A percentile compares a stretch with the other conserved stretches of the same genome.
Evolutionary conservation across 768 basidiomycete genomes (phyloP).

Genomic region (Lentinus brumalis): DNA sequence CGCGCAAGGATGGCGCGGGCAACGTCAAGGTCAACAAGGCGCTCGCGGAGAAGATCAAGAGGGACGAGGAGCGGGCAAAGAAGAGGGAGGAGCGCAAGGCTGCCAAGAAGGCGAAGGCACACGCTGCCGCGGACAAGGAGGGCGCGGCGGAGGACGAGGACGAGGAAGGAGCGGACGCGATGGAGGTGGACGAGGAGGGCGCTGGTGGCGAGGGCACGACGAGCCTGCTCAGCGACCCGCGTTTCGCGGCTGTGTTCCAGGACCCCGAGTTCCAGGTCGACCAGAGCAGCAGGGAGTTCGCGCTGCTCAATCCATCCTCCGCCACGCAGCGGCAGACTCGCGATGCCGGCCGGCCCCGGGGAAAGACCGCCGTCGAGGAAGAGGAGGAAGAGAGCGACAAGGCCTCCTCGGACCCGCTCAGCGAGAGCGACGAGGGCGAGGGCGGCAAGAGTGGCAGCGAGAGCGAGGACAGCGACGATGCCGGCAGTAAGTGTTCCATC

Average conservation of each 20-base stretch:
- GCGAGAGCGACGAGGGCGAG: constrained; percentile 34
- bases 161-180: constrained; percentile 31
- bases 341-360: constrained; percentile 28
- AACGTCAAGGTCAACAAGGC: constrained; percentile 78
- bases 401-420: constrained; percentile 47
- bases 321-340: constrained; percentile 51
- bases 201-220: constrained; percentile 34
- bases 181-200: constrained; percentile 35
- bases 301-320: constrained; percentile 89
- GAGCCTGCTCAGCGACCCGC: constrained; percentile 77
- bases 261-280: constrained; percentile 93
- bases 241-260: constrained; percentile 89
- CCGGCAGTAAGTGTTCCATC: constrained; percentile 34
- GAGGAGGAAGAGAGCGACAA: constrained; percentile 88
- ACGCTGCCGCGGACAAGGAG: constrained; percentile 40
- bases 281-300: constrained; percentile 83
- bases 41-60: constrained; percentile 81
- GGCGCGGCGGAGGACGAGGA: constrained; percentile 44
- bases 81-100: constrained; percentile 46
- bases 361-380: constrained; percentile 83
- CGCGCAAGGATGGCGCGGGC: constrained; percentile 63
- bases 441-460: constrained; percentile 30
- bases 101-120: constrained; percentile 48
- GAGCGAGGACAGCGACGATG: constrained; percentile 50
- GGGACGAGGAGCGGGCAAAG: constrained; percentile 61